These are phyloP conservation scores for Lipomyces japonicus DNA, from an alignment of 805 yeast species.

Conservation along the genomic window DNA sequence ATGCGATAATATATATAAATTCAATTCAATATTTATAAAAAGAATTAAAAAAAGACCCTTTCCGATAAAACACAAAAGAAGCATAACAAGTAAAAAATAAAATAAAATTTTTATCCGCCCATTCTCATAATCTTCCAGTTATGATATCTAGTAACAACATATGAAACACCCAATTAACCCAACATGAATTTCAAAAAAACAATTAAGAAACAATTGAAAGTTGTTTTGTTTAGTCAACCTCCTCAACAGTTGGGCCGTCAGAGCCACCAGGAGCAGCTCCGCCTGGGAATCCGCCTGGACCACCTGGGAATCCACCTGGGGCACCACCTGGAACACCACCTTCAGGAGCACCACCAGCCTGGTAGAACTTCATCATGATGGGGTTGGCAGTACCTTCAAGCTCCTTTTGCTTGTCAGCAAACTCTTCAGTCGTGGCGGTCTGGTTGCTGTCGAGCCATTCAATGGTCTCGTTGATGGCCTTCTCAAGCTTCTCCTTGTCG, in stretches of 20 bases:
- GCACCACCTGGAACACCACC: conserved; percentile 72
- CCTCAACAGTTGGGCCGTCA: conserved; percentile 73
- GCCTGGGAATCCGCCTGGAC: conserved; percentile 59
- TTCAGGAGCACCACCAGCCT: conserved; percentile 72
- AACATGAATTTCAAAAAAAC: not conserved
- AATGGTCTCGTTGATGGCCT: conserved; percentile 81
- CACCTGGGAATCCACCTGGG: conserved; percentile 60
- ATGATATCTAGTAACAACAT: not conserved
- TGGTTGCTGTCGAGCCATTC: conserved; percentile 91
- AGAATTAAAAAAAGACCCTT: not conserved
- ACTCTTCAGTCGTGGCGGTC: conserved; percentile 91
- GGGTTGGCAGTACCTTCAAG: conserved; percentile 94
- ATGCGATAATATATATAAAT: conserved; percentile 1
- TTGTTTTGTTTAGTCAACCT: conserved; percentile 54
- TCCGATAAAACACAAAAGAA: conserved; percentile 3
- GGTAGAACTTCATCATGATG: conserved; percentile 95
- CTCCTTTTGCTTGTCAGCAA: conserved; percentile 88
- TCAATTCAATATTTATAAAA: not conserved
- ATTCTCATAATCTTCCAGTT: not conserved
- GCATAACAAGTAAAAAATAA: not conserved
- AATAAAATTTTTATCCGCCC: not conserved
- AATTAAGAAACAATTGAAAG: not conserved
- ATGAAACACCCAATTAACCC: not conserved
- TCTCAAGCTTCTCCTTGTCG: conserved; percentile 64
- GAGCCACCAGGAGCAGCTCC: conserved; percentile 37